Evolutionary conservation across 2,329 filamentous ascomycete species (phyloP).

Genomic region (Zymoseptoria ardabiliae): DNA sequence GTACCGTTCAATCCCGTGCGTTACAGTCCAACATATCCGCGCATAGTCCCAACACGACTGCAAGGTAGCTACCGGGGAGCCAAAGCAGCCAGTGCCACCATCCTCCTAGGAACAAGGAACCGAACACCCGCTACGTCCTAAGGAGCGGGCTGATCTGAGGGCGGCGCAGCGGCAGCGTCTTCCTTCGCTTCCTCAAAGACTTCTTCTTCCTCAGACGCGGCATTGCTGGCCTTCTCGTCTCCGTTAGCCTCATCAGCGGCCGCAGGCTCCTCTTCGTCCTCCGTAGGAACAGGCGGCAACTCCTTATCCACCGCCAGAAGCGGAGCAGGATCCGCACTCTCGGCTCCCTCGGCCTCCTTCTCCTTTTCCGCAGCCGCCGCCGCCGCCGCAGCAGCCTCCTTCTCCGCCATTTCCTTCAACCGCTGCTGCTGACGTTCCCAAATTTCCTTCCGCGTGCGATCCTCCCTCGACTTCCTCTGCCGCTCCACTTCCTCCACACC

Average conservation of each 20-base stretch:
- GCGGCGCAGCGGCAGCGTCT: not conserved
- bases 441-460: constrained; percentile 72
- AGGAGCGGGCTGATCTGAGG: not conserved
- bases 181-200: constrained; percentile 8
- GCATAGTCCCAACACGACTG: too few species aligned
- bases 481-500: constrained; percentile 92
- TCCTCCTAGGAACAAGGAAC: not conserved
- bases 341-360: constrained; percentile 20
- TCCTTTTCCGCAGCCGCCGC: constrained; percentile 22
- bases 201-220: constrained; percentile 2
- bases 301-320: not conserved
- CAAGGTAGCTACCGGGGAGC: too few species aligned
- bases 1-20: not conserved
- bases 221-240: constrained; percentile 3
- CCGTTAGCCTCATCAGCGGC: constrained; percentile 1
- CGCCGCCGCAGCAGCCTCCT: constrained; percentile 30
- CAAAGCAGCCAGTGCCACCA: not conserved
- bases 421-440: constrained; percentile 48
- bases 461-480: constrained; percentile 75
- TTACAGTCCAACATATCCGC: not conserved
- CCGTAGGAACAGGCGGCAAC: constrained; percentile 3
- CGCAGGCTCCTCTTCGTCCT: constrained; percentile 3
- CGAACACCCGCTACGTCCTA: not conserved
- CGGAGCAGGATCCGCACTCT: constrained; percentile 3
- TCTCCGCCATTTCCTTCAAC: constrained; percentile 39